Evolutionary conservation across 257 asterid genomes (phyloP), one percentile per base, ranked within the genome.

Genomic region (Solanum medicagineum): DNA sequence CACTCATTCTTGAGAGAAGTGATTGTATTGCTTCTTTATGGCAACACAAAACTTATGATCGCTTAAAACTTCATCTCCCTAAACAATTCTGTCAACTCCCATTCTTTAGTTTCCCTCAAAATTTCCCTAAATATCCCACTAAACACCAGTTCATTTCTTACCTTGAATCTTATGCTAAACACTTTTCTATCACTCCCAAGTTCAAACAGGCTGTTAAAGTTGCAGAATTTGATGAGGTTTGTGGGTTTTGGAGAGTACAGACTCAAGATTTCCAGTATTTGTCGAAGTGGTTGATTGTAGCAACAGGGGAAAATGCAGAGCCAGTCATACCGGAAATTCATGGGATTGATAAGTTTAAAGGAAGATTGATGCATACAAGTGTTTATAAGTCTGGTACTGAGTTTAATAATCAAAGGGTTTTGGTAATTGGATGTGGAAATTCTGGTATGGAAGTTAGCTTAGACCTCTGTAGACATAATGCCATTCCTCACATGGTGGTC

Each of bases 391-490:
- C 94, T 29, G 99, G 98, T 59, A 89, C 90, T 4, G 94, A 87
- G 81, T 96, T 91, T 53, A 7, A 15, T 3, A 88, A 89, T 1
- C 91, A 89, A 15, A 91, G 83, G 65, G 98, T 95, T 55, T 60
- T 95, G 24, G 98, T 95, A 0, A 87, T 95, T 13, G 99, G 99
- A 0, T 95, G 98, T 75, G 99, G 99, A 1, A 96, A 96, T 87
- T 96, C 99, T 7, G 99, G 99, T 3, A 96, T 96, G 99, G 99
- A 96, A 89, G 98, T 96, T 59, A 89, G 98, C 83, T 89, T 96
- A 10, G 99, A 96, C 87, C 94, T 96, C 49, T 93, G 96, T 16
- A 86, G 93, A 42, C 85, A 91, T 51, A 86, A 92, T 81, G 98
- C 98, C 4, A 80, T 1, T 32, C 96, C 98, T 42, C 90, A 89